Base-by-base conservation (phyloP, 139 green algal species). In the Chlamydomonas sphaeroides region DNA sequence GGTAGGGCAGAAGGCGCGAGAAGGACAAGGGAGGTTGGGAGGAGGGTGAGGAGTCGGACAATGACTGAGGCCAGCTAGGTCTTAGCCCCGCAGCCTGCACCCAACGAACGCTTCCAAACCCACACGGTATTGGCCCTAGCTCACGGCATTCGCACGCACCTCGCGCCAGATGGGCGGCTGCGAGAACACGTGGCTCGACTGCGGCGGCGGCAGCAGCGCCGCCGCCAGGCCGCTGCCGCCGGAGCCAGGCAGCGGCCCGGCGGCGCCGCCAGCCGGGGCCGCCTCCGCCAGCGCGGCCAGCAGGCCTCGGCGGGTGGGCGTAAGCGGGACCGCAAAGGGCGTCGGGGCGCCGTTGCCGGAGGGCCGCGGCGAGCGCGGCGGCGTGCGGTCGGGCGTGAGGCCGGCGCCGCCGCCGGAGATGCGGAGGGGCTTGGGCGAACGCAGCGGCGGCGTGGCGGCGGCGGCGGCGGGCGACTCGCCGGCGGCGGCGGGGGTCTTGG, bases 151-250 rank as follows among this genome's bases (percentile, higher is more conserved):
- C 33, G 10, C 35, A 36, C 72, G 6, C 59, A 92, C 88, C 84
- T 92, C 88, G 1, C 62, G 57, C 91, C 91, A 95, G 45, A 94
- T 95, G 56, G 92, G 90, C 21, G 93, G 93, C 39, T 93, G 85
- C 0, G 72, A 74, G 48, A 74, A 77, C 30, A 70, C 26, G 25
- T 5, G 59, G 21, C 74, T 80, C 26, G 42, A 18, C 38, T 51
- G 67, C 41, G 35, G 65, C 38, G 32, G 61, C 26, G 33, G 25
- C 77, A 78, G 38, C 66, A 41, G 21, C n/a, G 66, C 25, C 7
- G 66, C 8, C 33, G 15, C 63, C 6, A 20, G 42, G 41, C 17
- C 39, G 33, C 42, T 11, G 41, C 2, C 28, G 23, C 59, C 69
- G 32, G 32, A 3, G 69, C 68, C 18, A n/a, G n/a, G 25, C 28